Evolutionary conservation across 129 eudicot species (phyloP).

Genomic region (Oenanthe sinensis): DNA sequence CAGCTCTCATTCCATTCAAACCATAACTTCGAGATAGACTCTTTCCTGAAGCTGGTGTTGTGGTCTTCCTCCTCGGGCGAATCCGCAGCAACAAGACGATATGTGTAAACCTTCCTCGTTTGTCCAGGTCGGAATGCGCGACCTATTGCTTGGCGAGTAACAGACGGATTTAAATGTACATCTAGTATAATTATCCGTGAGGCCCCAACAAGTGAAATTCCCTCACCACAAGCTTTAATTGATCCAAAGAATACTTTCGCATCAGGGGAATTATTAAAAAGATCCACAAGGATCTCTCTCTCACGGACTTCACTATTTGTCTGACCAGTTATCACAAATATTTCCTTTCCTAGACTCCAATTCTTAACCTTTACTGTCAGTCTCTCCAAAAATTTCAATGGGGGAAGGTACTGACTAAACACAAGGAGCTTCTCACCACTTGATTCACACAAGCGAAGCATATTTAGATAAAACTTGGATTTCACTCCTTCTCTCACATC

Average conservation of each 20-base stretch:
- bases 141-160: conserved; percentile 50
- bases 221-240: conserved; percentile 49
- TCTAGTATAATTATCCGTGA: conserved; percentile 42
- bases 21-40: conserved; percentile 84
- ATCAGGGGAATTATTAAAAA: conserved; percentile 30
- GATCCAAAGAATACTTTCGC: conserved; percentile 49
- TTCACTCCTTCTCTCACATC: conserved; percentile 75
- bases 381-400: conserved; percentile 62
- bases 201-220: conserved; percentile 44
- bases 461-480: conserved; percentile 63
- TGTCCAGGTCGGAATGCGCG: conserved; percentile 57
- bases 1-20: conserved; percentile 71
- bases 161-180: conserved; percentile 51
- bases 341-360: conserved; percentile 43
- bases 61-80: conserved; percentile 53
- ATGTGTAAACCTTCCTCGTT: conserved; percentile 33
- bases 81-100: conserved; percentile 33
- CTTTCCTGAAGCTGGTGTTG: conserved; percentile 69
- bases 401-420: conserved; percentile 77
- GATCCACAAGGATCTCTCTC: conserved; percentile 24
- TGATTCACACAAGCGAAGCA: conserved; percentile 66
- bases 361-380: conserved; percentile 49
- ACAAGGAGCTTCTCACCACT: conserved; percentile 72
- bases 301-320: conserved; percentile 33
- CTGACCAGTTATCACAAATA: conserved; percentile 45